phyloP scores from a whole-genome alignment of 1,139 yeast genomes.

The Yamadazyma jaroonii region DNA sequence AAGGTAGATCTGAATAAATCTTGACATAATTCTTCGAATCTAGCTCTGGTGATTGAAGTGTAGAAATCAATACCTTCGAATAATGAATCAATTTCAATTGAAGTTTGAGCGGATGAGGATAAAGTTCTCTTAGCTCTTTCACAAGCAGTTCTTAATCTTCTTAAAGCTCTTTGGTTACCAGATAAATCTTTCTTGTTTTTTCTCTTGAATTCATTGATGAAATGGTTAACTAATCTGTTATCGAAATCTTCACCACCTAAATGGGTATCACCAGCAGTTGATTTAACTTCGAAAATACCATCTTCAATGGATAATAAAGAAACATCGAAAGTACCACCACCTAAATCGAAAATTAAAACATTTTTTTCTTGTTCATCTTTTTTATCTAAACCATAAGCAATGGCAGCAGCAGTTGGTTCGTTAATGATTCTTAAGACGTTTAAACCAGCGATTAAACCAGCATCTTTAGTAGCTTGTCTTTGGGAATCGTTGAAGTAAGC shows the following conservation, averaged over 20 bases:
- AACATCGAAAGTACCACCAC: conserved; percentile 99
- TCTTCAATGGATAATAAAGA: conserved; percentile 95
- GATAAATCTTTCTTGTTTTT: conserved; percentile 94
- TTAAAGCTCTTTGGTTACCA: conserved; percentile 90
- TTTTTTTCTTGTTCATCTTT: conserved; percentile 64
- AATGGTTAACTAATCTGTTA: conserved; percentile 91
- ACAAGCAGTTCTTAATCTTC: conserved; percentile 98
- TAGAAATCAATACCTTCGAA: conserved; percentile 97
- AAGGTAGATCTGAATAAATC: conserved; percentile 94
- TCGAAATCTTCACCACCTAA: conserved; percentile 99
- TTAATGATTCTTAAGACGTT: conserved; percentile 59
- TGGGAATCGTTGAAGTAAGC: conserved; percentile 63
- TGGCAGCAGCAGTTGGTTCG: conserved; percentile 65
- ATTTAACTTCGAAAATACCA: conserved; percentile 99
- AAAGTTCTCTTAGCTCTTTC: conserved; percentile 99
- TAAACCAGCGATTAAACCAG: conserved; percentile 60
- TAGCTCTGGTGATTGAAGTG: conserved; percentile 97
- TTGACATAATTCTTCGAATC: conserved; percentile 91
- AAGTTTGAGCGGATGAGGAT: conserved; percentile 94
- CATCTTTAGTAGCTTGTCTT: conserved; percentile 64
- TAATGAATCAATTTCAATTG: conserved; percentile 95
- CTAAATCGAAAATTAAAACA: conserved; percentile 91
- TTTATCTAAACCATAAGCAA: conserved; percentile 67
- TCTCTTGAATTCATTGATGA: conserved; percentile 94
- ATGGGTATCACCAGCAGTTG: conserved; percentile 99